Evolutionary conservation across 2,329 filamentous ascomycete species (phyloP).

Genomic region (Aschersonia sp.): DNA sequence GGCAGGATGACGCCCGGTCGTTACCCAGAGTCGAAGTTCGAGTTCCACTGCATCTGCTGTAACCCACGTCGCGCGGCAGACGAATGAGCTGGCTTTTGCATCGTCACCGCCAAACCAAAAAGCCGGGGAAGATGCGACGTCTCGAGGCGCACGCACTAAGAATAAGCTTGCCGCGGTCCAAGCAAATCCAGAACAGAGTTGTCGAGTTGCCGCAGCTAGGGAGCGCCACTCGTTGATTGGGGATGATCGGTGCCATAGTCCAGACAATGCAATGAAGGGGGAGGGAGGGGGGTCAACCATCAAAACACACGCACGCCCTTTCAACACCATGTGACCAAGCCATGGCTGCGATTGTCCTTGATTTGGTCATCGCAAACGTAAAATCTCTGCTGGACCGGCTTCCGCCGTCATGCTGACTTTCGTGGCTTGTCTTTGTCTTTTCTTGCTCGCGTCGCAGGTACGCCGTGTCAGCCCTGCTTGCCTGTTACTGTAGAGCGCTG

Average conservation of each 20-base stretch:
- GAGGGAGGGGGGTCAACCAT: not conserved
- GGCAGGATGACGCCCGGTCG: too few relatives aligned
- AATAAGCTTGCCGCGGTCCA: not conserved
- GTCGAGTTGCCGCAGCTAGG: not conserved
- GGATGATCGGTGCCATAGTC: not conserved
- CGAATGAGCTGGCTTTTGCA: not conserved
- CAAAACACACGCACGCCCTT: not conserved
- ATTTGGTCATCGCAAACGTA: too few relatives aligned
- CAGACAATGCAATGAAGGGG: not conserved
- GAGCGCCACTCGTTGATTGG: not conserved
- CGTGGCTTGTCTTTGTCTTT: too few relatives aligned
- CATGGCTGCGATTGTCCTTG: too few relatives aligned
- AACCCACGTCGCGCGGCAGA: not conserved
- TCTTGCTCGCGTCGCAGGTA: too few relatives aligned
- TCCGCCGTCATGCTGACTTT: too few relatives aligned
- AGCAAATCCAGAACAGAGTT: not conserved
- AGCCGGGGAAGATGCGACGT: not conserved
- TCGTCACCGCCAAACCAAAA: not conserved
- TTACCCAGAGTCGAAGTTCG: too few relatives aligned
- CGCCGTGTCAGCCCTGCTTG: too few relatives aligned
- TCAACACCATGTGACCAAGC: not conserved
- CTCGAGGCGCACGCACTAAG: not conserved
- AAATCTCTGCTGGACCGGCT: too few relatives aligned
- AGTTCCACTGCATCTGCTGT: not conserved
- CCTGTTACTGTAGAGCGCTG: too few relatives aligned